phyloP scores from a whole-genome alignment of 2,329 filamentous ascomycete genomes.

The Periconia sp. region DNA sequence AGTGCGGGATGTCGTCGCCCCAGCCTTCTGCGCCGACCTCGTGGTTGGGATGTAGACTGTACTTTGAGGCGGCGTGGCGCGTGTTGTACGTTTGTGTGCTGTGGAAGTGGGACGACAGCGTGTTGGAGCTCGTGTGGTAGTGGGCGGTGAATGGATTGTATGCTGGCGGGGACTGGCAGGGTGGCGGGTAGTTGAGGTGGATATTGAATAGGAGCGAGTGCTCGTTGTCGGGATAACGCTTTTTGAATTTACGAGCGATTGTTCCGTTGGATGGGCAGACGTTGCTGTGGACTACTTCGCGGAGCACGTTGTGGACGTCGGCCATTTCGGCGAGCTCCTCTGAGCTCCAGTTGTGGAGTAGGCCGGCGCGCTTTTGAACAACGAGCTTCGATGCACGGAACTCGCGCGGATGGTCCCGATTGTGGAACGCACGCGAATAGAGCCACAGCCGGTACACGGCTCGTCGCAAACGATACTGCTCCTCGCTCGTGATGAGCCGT shows the following conservation, averaged over 20 bases:
- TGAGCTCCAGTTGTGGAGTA: slow-evolving; percentile 62
- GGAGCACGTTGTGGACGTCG: slow-evolving; percentile 58
- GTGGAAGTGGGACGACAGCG: slow-evolving; percentile 42
- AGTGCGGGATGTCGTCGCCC: slow-evolving; percentile 65
- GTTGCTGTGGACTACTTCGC: slow-evolving; percentile 58
- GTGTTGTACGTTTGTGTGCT: slow-evolving; percentile 34
- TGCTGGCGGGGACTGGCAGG: slow-evolving; percentile 4
- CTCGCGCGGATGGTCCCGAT: slow-evolving; percentile 52
- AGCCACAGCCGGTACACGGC: slow-evolving; percentile 65
- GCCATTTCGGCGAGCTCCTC: slow-evolving; percentile 60
- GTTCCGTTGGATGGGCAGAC: slow-evolving; percentile 64
- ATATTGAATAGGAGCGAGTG: slow-evolving; percentile 57
- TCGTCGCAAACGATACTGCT: slow-evolving; percentile 56
- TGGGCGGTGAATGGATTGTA: slow-evolving; percentile 11
- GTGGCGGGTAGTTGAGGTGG: slow-evolving; percentile 52
- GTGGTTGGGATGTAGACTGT: slow-evolving; percentile 51
- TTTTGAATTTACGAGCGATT: slow-evolving; percentile 60
- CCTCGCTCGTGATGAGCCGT: slow-evolving; percentile 53
- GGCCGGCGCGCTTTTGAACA: slow-evolving; percentile 54
- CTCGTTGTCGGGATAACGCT: slow-evolving; percentile 54
- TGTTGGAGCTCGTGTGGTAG: slow-evolving; percentile 18
- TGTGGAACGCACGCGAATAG: slow-evolving; percentile 62
- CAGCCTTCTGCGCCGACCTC: slow-evolving; percentile 62
- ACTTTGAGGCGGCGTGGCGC: slow-evolving; percentile 49
- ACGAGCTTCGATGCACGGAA: slow-evolving; percentile 50